Evolutionary conservation across 2,329 filamentous ascomycete genomes (phyloP), one percentile per base, ranked within the genome.

Genomic region (Aspergillus vadensis): DNA sequence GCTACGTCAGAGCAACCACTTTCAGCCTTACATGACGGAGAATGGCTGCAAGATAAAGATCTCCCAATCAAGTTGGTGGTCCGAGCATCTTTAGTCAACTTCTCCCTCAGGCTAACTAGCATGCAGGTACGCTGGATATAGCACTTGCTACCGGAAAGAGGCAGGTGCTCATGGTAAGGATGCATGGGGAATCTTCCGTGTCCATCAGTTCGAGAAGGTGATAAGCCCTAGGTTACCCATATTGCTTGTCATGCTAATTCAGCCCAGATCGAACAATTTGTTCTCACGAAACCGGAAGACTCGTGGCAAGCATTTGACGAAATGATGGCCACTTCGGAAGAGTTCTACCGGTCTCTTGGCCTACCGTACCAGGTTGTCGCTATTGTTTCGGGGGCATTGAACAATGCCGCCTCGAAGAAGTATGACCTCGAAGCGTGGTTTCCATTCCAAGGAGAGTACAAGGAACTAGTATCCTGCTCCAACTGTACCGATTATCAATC

Each of bases 401-500:
- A 96, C 80, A 96, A 93, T 69, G 90, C 90, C 1, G 89, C 89
- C 4, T 83, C 91, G 27, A 97, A 97, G 85, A 99, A 99, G 80
- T 93, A 89, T 75, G 95, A 99, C 73, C 84, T 99, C 21, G 95
- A 99, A 77, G 94, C 95, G 2, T 96, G 92, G 91, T 97, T 96
- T 77, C 92, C 92, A 15, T 96, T 91, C 83, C 93, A 98, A 77
- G 90, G 90, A 70, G 95, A 98, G 79, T 99, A 98, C 85, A 98
- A 98, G 81, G 95, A 98, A 81, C 86, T 99, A 27, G 95, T 98
- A 54, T 96, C 91, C 19, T 97, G 93, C 85, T 96, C 92, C 63
- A 99, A 99, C 81, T 99, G 95, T 82, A 96, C 92, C 48, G 94
- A 98, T 76, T 98, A 98, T 82, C 95, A 99, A 82, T 92, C 92